Evolutionary conservation across 345 rosid species (phyloP), one percentile per base, ranked within the genome.

Genomic region (Camelina sativa): DNA sequence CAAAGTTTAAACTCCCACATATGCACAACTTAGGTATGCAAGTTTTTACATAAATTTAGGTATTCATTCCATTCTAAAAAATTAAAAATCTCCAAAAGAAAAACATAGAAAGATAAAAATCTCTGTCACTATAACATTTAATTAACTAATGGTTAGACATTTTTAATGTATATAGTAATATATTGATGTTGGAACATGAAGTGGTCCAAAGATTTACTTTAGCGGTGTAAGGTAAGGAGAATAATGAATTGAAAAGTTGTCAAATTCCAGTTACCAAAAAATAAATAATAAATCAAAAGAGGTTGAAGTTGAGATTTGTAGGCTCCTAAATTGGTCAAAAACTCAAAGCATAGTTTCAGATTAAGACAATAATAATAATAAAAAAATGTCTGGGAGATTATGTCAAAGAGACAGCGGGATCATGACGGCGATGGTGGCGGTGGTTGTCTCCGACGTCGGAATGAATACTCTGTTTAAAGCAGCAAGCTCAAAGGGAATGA

Each of bases 351-450:
- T 12, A 47, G 44, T 6, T 74, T 3, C 35, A 37, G 20, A 23
- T 25, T 66, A 35, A 28, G 48, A 75, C 52, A 15, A 55, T 28
- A 0, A 20, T 20, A 20, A 20, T 20, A 20, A 20, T n/a, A 38
- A 12, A 30, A 57, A 32, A 8, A 70, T 59, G 75, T 65, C 50
- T 10, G 37, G 70, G 16, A 69, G 79, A 6, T 17, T 78, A 52
- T 19, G 37, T 76, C 44, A 47, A 28, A 69, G 59, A 69, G 75
- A 69, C 46, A 75, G 70, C 2, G 40, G 22, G 51, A 69, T 76
- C 57, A 62, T 69, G 75, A 62, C 71, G 80, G 88, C 78, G 52
- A 89, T 89, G 91, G 79, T 87, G 38, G 64, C 60, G 7, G 86
- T 65, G 1, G 65, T 65, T 1, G 17, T 72, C 16, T 62, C 76